These are phyloP conservation scores for Xerocomus spinulosus DNA, from an alignment of 768 basidiomycete species.

Conservation along the genomic window DNA sequence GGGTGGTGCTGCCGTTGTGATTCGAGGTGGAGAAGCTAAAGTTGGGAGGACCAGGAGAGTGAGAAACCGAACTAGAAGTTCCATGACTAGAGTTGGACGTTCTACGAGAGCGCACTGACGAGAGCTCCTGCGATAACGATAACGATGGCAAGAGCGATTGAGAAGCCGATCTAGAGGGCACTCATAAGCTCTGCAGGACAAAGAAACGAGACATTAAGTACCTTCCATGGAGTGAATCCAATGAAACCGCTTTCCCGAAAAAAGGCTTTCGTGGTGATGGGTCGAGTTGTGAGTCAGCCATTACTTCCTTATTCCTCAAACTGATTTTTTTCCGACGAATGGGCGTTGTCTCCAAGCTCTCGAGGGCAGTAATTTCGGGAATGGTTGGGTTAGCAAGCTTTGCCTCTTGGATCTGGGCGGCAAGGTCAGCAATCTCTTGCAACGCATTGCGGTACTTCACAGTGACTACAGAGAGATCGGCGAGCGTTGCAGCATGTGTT, in stretches of 20 bases:
- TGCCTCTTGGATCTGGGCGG: constrained; percentile 84
- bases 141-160: constrained; percentile 91
- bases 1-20: constrained; percentile 22
- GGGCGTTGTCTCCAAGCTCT: constrained; percentile 43
- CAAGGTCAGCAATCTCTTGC: constrained; percentile 88
- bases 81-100: constrained; percentile 72
- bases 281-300: constrained; percentile 45
- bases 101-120: constrained; percentile 82
- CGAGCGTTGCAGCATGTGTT: constrained; percentile 74
- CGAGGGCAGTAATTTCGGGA: constrained; percentile 38
- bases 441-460: constrained; percentile 86
- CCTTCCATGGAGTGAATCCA: constrained; percentile 88
- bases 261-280: constrained; percentile 63
- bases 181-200: constrained; percentile 4
- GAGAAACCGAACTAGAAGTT: constrained; percentile 62
- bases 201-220: constrained; percentile 27
- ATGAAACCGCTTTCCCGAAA: constrained; percentile 84
- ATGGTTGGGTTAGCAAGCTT: constrained; percentile 55
- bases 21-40: constrained; percentile 54
- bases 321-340: constrained; percentile 52
- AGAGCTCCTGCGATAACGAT: constrained; percentile 97
- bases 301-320: constrained; percentile 44
- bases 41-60: constrained; percentile 56
- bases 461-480: constrained; percentile 73
- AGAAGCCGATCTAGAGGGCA: constrained; percentile 68